These are phyloP conservation scores for Nannochloropsis oceanica DNA, from an alignment of 108 stramenopile species.

Conservation along the genomic window DNA sequence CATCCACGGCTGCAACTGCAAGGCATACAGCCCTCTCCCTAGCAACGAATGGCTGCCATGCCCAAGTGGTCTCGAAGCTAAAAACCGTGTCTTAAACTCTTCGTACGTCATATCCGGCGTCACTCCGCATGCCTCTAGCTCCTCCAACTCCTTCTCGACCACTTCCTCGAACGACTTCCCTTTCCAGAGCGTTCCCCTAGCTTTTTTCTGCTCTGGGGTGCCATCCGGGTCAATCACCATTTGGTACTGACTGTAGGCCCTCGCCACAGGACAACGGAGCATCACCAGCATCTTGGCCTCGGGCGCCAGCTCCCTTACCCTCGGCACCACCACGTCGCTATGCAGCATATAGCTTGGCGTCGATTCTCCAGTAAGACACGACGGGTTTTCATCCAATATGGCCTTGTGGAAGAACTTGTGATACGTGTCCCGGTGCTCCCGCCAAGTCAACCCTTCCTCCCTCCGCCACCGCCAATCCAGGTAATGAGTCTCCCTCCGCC, in stretches of 20 bases:
- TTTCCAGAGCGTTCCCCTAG: conserved; percentile 51
- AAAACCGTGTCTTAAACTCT: conserved; percentile 45
- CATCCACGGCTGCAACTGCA: conserved; percentile 82
- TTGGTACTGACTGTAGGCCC: conserved; percentile 77
- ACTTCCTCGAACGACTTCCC: conserved; percentile 65
- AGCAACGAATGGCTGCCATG: conserved; percentile 72
- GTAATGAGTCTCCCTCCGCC: conserved; percentile 87
- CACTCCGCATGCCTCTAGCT: conserved; percentile 2
- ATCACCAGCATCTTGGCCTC: conserved; percentile 59
- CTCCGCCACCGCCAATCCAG: conserved; percentile 86
- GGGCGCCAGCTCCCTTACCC: conserved; percentile 40
- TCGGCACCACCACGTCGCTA: conserved; percentile 64
- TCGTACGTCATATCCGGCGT: neutral
- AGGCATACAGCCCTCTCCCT: conserved; percentile 69
- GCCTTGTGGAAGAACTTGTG: conserved; percentile 59
- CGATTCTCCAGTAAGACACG: conserved; percentile 75
- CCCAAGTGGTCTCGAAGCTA: conserved; percentile 24
- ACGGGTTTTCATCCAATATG: conserved; percentile 48
- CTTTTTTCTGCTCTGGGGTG: conserved; percentile 57
- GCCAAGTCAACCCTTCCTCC: neutral
- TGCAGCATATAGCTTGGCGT: conserved; percentile 77
- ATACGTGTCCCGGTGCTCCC: conserved; percentile 7
- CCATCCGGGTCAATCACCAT: conserved; percentile 74
- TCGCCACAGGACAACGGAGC: conserved; percentile 73
- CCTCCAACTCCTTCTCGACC: conserved; percentile 51